Evolutionary conservation across 371 early-diverging fungal genomes (phyloP).

Genomic region (Mortierella sp.): DNA sequence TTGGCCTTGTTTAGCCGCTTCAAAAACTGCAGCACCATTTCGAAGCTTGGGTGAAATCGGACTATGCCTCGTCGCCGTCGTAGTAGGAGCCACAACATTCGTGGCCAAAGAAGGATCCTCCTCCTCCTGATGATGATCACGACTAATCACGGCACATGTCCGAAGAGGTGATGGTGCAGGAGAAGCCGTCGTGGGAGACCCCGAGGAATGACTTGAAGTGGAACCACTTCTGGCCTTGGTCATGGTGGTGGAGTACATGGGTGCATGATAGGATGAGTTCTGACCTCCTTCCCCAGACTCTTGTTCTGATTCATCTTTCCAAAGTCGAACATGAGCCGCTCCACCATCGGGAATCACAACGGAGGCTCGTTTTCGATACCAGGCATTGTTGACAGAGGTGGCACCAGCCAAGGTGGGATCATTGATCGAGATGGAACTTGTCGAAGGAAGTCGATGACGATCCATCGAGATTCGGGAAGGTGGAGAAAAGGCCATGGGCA

Average conservation of each 20-base stretch:
- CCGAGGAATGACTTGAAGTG: neutral
- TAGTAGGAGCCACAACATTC: neutral
- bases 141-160: neutral
- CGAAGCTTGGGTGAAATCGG: neutral
- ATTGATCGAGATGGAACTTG: too few species aligned
- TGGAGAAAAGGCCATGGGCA: too few species aligned
- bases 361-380: conserved; percentile 35
- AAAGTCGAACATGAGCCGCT: conserved; percentile 24
- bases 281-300: neutral
- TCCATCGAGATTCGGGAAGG: too few species aligned
- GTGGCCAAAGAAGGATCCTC: neutral
- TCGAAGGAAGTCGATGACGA: too few species aligned
- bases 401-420: too few species aligned
- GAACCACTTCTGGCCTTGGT: neutral
- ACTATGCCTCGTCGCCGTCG: neutral
- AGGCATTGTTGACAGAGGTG: conserved; percentile 11
- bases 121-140: neutral
- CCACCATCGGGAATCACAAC: conserved; percentile 34
- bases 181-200: neutral
- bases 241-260: conserved; percentile 16
- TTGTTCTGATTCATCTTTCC: conserved; percentile 20
- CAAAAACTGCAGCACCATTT: conserved; percentile 35
- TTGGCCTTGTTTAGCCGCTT: conserved; percentile 5
- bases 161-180: conserved; percentile 4
- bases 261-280: conserved; percentile 8